These are phyloP conservation scores for Calonectria pauciramosa DNA, from an alignment of 2,329 filamentous ascomycete genomes.

Conservation along the genomic window DNA sequence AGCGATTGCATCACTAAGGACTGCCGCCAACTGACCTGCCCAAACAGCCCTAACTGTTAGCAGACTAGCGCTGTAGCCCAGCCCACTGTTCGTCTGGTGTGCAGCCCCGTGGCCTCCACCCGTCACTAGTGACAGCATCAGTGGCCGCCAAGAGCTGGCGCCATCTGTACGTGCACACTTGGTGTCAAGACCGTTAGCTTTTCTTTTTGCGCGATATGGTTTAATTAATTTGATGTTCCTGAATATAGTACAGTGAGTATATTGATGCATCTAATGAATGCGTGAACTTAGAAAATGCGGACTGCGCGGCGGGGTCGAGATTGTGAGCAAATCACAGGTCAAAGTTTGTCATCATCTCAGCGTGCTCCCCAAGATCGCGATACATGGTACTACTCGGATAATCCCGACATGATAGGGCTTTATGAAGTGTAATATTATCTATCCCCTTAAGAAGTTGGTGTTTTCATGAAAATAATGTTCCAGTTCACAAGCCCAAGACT, in stretches of 20 bases:
- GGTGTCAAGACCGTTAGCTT: too few species aligned
- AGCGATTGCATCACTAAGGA: neutral
- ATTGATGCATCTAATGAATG: neutral
- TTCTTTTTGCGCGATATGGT: neutral
- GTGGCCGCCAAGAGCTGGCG: neutral
- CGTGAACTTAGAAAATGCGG: neutral
- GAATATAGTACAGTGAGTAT: neutral
- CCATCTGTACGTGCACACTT: neutral
- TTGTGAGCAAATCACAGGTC: neutral
- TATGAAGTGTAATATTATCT: neutral
- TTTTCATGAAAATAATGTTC: neutral
- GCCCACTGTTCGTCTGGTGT: neutral
- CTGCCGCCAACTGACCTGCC: neutral
- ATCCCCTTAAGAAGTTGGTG: neutral
- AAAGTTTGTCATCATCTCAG: neutral
- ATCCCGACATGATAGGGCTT: neutral
- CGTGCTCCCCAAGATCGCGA: neutral
- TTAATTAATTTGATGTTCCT: neutral
- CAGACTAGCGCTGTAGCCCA: neutral
- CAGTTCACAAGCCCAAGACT: neutral
- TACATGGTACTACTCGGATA: neutral
- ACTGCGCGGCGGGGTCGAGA: neutral
- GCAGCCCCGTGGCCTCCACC: neutral
- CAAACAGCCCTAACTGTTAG: neutral
- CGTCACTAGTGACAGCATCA: neutral